Evolutionary conservation across 306 rosid genomes (phyloP).

Genomic region (Spatholobus suberectus): DNA sequence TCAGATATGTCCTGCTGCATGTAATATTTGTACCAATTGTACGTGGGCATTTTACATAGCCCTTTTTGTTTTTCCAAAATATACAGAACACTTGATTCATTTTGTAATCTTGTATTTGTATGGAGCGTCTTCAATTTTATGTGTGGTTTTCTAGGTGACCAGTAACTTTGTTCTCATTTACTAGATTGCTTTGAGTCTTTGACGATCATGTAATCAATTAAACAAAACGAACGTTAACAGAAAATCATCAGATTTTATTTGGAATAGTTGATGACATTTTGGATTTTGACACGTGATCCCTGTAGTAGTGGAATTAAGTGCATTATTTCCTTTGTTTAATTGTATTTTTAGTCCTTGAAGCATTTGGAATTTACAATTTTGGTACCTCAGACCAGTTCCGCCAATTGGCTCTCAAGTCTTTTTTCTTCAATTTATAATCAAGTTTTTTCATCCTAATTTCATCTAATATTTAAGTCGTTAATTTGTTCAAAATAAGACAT

Average conservation of each 20-base stretch:
- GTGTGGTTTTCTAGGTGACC: too few species aligned
- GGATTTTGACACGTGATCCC: not conserved
- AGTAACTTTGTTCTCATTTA: not conserved
- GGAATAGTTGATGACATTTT: not conserved
- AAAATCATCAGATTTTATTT: not conserved
- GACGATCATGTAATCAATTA: not conserved
- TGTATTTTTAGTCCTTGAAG: too few species aligned
- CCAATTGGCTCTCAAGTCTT: too few species aligned
- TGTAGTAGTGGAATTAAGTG: not conserved
- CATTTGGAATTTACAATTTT: too few species aligned
- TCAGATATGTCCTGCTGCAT: not conserved
- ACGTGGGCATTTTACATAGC: not conserved
- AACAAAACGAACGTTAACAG: not conserved
- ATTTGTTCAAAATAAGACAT: too few species aligned
- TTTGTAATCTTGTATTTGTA: not conserved
- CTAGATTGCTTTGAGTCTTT: not conserved
- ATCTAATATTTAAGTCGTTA: too few species aligned
- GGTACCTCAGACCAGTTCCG: too few species aligned
- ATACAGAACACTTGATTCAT: not conserved
- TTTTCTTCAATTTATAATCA: too few species aligned
- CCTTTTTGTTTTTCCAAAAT: not conserved
- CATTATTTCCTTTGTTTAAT: not conserved
- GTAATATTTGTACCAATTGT: slow-evolving; percentile 13
- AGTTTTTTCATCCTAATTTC: too few species aligned
- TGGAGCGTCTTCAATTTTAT: not conserved